Percentiles rank a stretch among this genome's conserved stretches.
phyloP scores from a whole-genome alignment of 177 flowering plant species.

The Vitis hybrid region DNA sequence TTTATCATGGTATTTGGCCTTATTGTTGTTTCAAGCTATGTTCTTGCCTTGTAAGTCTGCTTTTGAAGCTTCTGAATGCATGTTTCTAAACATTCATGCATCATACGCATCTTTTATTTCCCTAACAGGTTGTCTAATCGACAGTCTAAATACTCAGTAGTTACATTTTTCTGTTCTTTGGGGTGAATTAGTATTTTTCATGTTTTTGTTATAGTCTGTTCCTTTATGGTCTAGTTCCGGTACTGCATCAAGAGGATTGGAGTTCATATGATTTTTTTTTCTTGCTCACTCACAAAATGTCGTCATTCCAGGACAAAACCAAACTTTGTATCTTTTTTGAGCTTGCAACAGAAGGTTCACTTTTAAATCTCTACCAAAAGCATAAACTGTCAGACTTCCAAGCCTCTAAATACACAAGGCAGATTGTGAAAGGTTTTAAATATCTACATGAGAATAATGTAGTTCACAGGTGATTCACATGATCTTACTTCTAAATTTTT shows the following conservation, averaged over 20 bases:
- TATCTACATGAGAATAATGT: conserved; percentile 72
- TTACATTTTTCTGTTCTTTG: too few relatives aligned
- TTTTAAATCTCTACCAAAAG: conserved; percentile 49
- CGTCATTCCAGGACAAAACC: conserved; percentile 45
- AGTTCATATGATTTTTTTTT: not conserved
- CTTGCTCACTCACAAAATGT: not conserved
- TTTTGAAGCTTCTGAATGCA: too few relatives aligned
- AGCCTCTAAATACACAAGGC: conserved; percentile 72
- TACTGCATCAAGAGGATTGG: too few relatives aligned
- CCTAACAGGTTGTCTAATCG: too few relatives aligned
- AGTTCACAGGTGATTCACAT: conserved; percentile 59
- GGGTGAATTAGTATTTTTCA: not conserved
- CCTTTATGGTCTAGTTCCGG: not conserved
- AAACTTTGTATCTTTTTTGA: conserved; percentile 76
- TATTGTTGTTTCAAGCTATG: too few relatives aligned
- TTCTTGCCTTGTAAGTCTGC: too few relatives aligned
- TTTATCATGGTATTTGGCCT: too few relatives aligned
- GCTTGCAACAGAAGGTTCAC: conserved; percentile 74
- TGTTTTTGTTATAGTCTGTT: not conserved
- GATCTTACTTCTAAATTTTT: not conserved
- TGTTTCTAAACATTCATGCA: too few relatives aligned
- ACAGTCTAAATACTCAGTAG: too few relatives aligned
- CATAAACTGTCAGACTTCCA: conserved; percentile 57
- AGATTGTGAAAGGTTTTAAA: conserved; percentile 68
- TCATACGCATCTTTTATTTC: too few relatives aligned